Evolutionary conservation across 179 eudicot genomes (phyloP).

Genomic region (Corrigiola litoralis): DNA sequence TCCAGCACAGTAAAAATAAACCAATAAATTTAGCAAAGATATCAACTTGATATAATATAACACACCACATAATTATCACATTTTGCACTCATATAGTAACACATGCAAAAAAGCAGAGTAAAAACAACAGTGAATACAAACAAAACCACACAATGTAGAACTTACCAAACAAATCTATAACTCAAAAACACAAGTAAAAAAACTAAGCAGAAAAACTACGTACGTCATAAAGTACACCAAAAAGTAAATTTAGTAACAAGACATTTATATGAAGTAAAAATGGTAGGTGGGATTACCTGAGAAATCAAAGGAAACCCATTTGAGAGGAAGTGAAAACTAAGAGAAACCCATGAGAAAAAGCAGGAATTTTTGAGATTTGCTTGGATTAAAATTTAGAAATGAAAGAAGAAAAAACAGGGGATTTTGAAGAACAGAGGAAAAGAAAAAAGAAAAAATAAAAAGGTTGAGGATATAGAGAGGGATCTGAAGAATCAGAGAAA

Average conservation of each 20-base stretch:
- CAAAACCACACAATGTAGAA: not conserved
- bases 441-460: not conserved
- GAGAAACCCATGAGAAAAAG: slow-evolving; percentile 15
- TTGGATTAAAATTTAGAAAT: not conserved
- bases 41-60: too few species aligned
- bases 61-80: too few species aligned
- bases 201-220: not conserved
- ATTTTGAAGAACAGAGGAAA: not conserved
- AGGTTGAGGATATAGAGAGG: not conserved
- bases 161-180: not conserved
- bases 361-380: not conserved
- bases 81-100: too few species aligned
- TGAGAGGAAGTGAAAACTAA: slow-evolving; percentile 1
- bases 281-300: not conserved
- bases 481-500: slow-evolving; percentile 20
- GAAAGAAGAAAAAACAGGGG: not conserved
- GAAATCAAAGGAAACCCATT: slow-evolving; percentile 19
- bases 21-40: too few species aligned
- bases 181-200: not conserved
- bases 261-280: too few species aligned
- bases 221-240: not conserved
- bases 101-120: too few species aligned
- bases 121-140: too few species aligned
- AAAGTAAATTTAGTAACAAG: too few species aligned
- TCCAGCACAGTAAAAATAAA: too few species aligned